A percentile compares a stretch with the other conserved stretches of the same genome.
These are phyloP conservation scores for Pseudogymnoascus sp. DNA, from an alignment of 2,329 filamentous ascomycete species.

Conservation along the genomic window DNA sequence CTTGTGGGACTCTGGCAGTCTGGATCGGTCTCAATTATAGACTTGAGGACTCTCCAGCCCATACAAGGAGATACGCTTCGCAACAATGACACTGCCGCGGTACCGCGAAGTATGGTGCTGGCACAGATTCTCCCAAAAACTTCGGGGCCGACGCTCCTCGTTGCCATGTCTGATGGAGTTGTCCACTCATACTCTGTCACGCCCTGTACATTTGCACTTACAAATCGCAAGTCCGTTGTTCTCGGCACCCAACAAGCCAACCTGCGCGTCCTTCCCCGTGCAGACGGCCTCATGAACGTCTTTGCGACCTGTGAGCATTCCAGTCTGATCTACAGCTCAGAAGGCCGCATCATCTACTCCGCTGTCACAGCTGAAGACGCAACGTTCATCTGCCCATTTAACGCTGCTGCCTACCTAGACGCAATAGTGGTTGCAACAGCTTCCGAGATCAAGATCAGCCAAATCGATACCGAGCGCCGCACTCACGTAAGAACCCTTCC, in stretches of 20 bases:
- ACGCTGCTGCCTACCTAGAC: constrained; percentile 70
- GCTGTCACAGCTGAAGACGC: constrained; percentile 87
- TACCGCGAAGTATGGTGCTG: constrained; percentile 75
- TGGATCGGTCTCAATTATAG: constrained; percentile 68
- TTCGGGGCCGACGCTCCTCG: constrained; percentile 65
- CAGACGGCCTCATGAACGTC: constrained; percentile 61
- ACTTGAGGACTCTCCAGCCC: constrained; percentile 56
- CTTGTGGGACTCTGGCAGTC: constrained; percentile 83
- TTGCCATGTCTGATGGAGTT: constrained; percentile 87
- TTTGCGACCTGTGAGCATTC: constrained; percentile 94
- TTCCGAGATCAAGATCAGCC: constrained; percentile 66
- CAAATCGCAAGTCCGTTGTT: constrained; percentile 69
- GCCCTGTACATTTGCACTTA: constrained; percentile 51
- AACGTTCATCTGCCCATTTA: constrained; percentile 72
- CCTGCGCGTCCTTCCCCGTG: constrained; percentile 68
- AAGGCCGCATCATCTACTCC: constrained; percentile 84
- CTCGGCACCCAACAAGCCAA: constrained; percentile 79
- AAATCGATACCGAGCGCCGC: constrained; percentile 74
- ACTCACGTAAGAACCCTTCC: constrained; percentile 79
- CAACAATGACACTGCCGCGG: constrained; percentile 59
- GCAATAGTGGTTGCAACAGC: constrained; percentile 76
- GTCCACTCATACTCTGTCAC: constrained; percentile 77
- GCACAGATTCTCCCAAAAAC: constrained; percentile 63
- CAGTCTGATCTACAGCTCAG: constrained; percentile 82
- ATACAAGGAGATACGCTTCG: constrained; percentile 57